Evolutionary conservation across 208 protist species (phyloP), one percentile per base, ranked within the genome.

Genomic region (Tritrichomonas musculus): DNA sequence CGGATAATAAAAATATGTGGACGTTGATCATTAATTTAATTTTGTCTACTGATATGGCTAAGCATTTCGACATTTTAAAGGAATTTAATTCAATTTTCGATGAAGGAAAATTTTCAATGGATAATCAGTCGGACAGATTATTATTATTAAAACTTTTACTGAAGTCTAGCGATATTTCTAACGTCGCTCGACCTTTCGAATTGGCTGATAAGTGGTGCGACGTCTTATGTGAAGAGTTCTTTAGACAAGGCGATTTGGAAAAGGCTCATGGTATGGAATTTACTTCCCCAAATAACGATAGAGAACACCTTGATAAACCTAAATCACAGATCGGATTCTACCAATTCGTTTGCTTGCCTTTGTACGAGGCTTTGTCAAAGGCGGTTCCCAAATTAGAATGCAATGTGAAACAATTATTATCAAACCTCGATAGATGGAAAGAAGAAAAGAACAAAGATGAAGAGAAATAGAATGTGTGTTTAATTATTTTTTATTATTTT

Each of bases 41-140:
- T 41, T 92, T 96, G 1, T 73, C 94, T 22, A 96, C 96, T 13
- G 95, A 96, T 93, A 96, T 96, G 94, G 55, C 55, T 11, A 82
- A 92, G 20, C 96, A 96, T 93, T 95, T 96, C 33, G 93, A 93
- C 25, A 82, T 95, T 22, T 41, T 94, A 2, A 72, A 92, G 36
- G 65, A 94, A 53, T n/a, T 88, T 20, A 57, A 88, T 50, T 14
- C 33, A 9, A 88, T 44, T 53, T 44, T 88, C 47, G 41, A 53
- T 9, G 47, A 88, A 33, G 77, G 77, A 33, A 49, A 88, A 57
- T 88, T 88, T 47, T 20, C 44, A 44, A 44, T 88, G 14, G 57
- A 57, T 44, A 39, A 88, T 57, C 17, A 53, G 44, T 33, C 53
- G 11, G 13, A 39, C 57, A 53, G 77, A 60, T 39, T 47, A 57